Evolutionary conservation across 257 asterid genomes (phyloP).

Genomic region (Solanum sejunctum): DNA sequence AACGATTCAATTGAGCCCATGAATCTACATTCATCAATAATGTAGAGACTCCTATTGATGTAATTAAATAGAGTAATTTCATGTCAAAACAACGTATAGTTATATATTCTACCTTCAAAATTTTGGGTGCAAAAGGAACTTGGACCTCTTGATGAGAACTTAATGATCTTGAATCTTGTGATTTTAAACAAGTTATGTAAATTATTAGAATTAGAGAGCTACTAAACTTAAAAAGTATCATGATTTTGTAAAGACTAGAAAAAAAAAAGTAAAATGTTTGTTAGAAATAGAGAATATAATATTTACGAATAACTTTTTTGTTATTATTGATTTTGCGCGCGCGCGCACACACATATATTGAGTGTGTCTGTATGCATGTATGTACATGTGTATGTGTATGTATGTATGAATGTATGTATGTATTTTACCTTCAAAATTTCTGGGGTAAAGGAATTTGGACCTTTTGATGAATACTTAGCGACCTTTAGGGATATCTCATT

Average conservation of each 20-base stretch:
- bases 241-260: neutral
- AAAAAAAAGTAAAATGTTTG: neutral
- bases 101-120: neutral
- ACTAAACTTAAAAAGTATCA: neutral
- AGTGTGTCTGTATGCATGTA: too few relatives aligned
- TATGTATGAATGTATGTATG: too few relatives aligned
- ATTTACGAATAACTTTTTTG: neutral
- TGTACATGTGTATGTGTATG: too few relatives aligned
- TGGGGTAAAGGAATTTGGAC: neutral
- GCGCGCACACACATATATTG: too few relatives aligned
- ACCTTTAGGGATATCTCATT: neutral
- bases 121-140: too few relatives aligned
- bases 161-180: neutral
- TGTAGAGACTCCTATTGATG: too few relatives aligned
- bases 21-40: too few relatives aligned
- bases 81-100: neutral
- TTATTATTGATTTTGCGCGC: neutral
- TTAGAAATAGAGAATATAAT: neutral
- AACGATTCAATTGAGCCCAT: too few relatives aligned
- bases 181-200: neutral
- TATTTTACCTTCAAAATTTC: neutral
- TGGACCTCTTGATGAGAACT: too few relatives aligned
- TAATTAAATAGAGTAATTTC: neutral
- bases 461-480: neutral
- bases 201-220: neutral